A percentile compares a stretch with the other conserved stretches of the same genome.
These are phyloP conservation scores for Boletus coccyginus DNA, from an alignment of 768 basidiomycete genomes.

Conservation along the genomic window DNA sequence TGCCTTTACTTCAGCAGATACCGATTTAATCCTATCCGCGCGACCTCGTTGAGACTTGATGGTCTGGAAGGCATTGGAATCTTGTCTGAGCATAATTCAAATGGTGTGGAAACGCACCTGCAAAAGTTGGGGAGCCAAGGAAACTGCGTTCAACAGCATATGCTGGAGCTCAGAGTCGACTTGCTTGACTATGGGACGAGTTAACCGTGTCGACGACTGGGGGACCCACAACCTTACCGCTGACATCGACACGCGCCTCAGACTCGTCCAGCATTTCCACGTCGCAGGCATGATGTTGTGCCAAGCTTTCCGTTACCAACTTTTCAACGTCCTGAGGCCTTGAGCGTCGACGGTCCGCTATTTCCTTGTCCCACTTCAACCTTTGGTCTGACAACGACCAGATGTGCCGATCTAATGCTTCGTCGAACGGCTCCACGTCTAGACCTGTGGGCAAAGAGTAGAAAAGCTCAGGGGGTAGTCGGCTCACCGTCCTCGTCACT, in stretches of 20 bases:
- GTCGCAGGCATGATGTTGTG: slow-evolving; percentile 32
- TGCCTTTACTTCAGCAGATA: slow-evolving; percentile 49
- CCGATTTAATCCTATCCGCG: slow-evolving; percentile 35
- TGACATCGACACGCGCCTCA: background rate
- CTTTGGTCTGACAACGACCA: slow-evolving; percentile 77
- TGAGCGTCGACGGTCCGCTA: slow-evolving; percentile 56
- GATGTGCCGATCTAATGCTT: slow-evolving; percentile 77
- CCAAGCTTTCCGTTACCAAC: slow-evolving; percentile 38
- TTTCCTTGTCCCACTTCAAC: slow-evolving; percentile 67
- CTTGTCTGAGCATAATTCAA: background rate
- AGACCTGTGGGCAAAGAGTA: background rate
- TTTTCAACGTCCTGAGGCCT: slow-evolving; percentile 53
- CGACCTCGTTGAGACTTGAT: slow-evolving; percentile 53
- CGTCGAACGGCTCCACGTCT: slow-evolving; percentile 83
- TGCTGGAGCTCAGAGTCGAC: slow-evolving; percentile 24
- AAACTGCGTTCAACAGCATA: slow-evolving; percentile 33
- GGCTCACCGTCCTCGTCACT: too few relatives aligned
- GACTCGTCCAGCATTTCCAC: slow-evolving; percentile 19
- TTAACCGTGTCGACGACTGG: background rate
- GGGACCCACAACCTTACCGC: slow-evolving; percentile 7
- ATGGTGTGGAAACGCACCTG: slow-evolving; percentile 40
- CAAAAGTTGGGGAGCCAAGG: slow-evolving; percentile 45
- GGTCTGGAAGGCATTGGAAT: slow-evolving; percentile 32
- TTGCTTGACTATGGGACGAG: slow-evolving; percentile 16
- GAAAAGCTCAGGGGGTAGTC: background rate